phyloP scores from a whole-genome alignment of 2,329 filamentous ascomycete species.

The Cladosporium cucumerinum region DNA sequence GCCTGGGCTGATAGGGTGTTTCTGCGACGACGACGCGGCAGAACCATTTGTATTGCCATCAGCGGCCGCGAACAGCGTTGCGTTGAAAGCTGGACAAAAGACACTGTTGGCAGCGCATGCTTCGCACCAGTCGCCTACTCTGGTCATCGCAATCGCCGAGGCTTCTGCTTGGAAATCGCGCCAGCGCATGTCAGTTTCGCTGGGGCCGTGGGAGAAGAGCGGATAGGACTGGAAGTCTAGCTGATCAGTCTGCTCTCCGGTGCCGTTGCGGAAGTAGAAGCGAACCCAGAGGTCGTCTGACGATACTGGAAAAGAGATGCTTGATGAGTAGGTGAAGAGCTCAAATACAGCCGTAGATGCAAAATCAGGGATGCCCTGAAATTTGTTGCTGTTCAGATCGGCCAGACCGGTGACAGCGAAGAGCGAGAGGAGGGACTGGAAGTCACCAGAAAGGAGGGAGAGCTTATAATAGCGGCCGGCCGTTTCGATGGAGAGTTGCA shows the following conservation, averaged over 20 bases:
- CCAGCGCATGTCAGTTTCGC: slow-evolving; percentile 48
- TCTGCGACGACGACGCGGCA: not conserved
- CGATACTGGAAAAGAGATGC: slow-evolving; percentile 36
- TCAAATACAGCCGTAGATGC: slow-evolving; percentile 53
- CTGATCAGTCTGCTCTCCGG: slow-evolving; percentile 30
- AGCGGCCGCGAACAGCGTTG: slow-evolving; percentile 18
- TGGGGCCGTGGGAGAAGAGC: slow-evolving; percentile 50
- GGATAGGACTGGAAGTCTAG: slow-evolving; percentile 43
- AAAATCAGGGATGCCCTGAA: slow-evolving; percentile 48
- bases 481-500: slow-evolving; percentile 31
- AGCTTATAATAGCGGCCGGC: slow-evolving; percentile 29
- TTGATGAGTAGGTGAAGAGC: slow-evolving; percentile 41
- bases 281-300: slow-evolving; percentile 51
- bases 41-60: not conserved
- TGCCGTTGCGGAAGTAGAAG: slow-evolving; percentile 58
- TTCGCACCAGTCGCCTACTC: slow-evolving; percentile 52
- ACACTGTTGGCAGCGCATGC: slow-evolving; percentile 43
- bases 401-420: slow-evolving; percentile 46
- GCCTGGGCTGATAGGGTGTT: slow-evolving; percentile 38
- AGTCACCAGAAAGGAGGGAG: slow-evolving; percentile 46
- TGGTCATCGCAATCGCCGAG: slow-evolving; percentile 41
- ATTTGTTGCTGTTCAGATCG: slow-evolving; percentile 40
- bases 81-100: slow-evolving; percentile 50
- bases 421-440: slow-evolving; percentile 51
- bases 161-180: slow-evolving; percentile 49